phyloP scores from a whole-genome alignment of 441 rosid species.

The California macrophylla region DNA sequence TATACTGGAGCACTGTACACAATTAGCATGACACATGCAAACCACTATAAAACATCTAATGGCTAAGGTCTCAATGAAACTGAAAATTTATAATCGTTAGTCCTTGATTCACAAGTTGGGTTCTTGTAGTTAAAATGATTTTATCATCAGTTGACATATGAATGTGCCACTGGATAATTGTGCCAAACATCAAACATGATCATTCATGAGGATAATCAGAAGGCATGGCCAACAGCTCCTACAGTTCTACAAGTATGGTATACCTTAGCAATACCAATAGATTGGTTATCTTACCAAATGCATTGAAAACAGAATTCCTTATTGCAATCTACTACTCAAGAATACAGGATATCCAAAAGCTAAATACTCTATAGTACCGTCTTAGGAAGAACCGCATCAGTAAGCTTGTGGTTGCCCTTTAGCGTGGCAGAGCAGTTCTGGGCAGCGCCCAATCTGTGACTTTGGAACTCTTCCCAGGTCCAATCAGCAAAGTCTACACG shows the following conservation, averaged over 20 bases:
- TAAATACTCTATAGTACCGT: slow-evolving; percentile 23
- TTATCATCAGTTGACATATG: neutral
- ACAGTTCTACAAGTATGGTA: neutral
- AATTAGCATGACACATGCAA: neutral
- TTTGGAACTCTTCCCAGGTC: slow-evolving; percentile 87
- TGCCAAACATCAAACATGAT: neutral
- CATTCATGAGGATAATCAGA: neutral
- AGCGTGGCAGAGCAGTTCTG: slow-evolving; percentile 92
- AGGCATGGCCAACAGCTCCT: neutral
- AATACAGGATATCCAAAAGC: no score
- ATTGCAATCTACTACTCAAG: neutral
- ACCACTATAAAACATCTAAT: neutral
- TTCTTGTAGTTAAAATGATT: neutral
- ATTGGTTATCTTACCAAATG: neutral
- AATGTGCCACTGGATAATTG: no score
- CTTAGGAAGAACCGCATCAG: slow-evolving; percentile 44
- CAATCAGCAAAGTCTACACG: slow-evolving; percentile 68
- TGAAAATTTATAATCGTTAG: neutral
- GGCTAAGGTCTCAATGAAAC: neutral
- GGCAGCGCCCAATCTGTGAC: slow-evolving; percentile 74
- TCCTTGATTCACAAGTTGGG: neutral
- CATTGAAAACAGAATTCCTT: neutral
- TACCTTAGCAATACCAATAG: neutral
- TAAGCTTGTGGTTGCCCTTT: slow-evolving; percentile 68
- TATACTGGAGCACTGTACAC: neutral